Percentiles rank a stretch among this genome's conserved stretches.
Evolutionary conservation across 2,329 filamentous ascomycete genomes (phyloP).

Genomic region (Akanthomyces dipterigenus): DNA sequence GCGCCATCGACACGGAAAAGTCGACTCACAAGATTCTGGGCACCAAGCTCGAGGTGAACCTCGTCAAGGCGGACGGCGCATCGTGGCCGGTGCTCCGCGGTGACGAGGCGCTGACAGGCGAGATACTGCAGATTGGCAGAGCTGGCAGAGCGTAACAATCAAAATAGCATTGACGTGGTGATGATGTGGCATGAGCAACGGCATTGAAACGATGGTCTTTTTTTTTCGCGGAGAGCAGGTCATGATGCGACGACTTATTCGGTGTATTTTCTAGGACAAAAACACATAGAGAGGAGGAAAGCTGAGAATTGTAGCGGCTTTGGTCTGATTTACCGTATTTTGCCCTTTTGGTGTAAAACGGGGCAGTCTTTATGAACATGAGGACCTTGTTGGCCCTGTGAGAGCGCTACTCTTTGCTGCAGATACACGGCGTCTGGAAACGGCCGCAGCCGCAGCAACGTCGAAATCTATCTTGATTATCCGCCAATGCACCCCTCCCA

Average conservation of each 20-base stretch:
- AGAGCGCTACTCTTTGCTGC: background rate
- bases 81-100: slow-evolving; percentile 82
- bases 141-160: slow-evolving; percentile 53
- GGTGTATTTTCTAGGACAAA: background rate
- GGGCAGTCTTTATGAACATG: background rate
- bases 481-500: background rate
- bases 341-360: background rate
- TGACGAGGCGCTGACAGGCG: slow-evolving; percentile 60
- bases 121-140: slow-evolving; percentile 84
- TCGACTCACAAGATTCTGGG: slow-evolving; percentile 76
- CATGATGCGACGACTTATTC: background rate
- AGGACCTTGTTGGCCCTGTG: slow-evolving; percentile 3
- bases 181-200: background rate
- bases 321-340: background rate
- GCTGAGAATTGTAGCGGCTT: background rate
- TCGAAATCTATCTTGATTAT: background rate
- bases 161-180: background rate
- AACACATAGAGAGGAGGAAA: background rate
- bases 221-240: background rate
- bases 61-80: slow-evolving; percentile 64
- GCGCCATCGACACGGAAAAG: slow-evolving; percentile 65
- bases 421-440: background rate
- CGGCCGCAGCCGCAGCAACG: background rate
- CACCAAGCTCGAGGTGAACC: slow-evolving; percentile 77
- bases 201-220: background rate